A percentile compares a stretch with the other conserved stretches of the same genome.
phyloP scores from a whole-genome alignment of 768 basidiomycete species.

The Xerocomellus chrysenteron region DNA sequence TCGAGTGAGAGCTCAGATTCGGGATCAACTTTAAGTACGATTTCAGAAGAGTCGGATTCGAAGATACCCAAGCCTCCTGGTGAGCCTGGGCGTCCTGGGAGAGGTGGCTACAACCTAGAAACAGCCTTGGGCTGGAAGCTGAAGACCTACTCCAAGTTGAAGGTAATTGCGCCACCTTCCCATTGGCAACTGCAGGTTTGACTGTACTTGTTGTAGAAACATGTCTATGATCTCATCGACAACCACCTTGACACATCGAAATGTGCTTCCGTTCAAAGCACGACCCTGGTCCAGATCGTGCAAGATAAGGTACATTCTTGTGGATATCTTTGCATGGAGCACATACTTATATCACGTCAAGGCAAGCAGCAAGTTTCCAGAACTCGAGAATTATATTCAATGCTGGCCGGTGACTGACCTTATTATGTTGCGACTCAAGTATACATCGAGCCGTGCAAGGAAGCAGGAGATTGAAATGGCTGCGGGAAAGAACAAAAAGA shows the following conservation, averaged over 20 bases:
- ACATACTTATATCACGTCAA: neutral
- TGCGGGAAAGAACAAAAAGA: slow-evolving; percentile 2
- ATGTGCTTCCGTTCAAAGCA: slow-evolving; percentile 9
- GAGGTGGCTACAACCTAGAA: slow-evolving; percentile 27
- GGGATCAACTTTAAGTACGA: neutral
- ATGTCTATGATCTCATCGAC: neutral
- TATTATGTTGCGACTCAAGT: slow-evolving; percentile 10
- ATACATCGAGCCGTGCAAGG: neutral
- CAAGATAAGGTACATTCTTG: neutral
- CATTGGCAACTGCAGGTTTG: too few species aligned
- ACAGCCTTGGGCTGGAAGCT: slow-evolving; percentile 18
- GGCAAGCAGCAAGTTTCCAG: neutral
- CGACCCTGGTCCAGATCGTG: neutral
- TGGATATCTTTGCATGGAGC: too few species aligned
- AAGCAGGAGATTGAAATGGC: neutral
- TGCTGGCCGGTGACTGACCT: slow-evolving; percentile 8
- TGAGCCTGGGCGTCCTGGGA: slow-evolving; percentile 22
- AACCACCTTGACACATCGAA: slow-evolving; percentile 5
- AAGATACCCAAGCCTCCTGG: slow-evolving; percentile 28
- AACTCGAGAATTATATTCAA: slow-evolving; percentile 7
- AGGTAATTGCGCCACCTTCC: slow-evolving; percentile 5
- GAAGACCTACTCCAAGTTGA: slow-evolving; percentile 13
- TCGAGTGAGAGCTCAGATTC: neutral
- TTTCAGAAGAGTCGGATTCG: neutral
- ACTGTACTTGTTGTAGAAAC: neutral